Evolutionary conservation across 2,329 filamentous ascomycete species (phyloP).

Genomic region (Microdochium paspali): DNA sequence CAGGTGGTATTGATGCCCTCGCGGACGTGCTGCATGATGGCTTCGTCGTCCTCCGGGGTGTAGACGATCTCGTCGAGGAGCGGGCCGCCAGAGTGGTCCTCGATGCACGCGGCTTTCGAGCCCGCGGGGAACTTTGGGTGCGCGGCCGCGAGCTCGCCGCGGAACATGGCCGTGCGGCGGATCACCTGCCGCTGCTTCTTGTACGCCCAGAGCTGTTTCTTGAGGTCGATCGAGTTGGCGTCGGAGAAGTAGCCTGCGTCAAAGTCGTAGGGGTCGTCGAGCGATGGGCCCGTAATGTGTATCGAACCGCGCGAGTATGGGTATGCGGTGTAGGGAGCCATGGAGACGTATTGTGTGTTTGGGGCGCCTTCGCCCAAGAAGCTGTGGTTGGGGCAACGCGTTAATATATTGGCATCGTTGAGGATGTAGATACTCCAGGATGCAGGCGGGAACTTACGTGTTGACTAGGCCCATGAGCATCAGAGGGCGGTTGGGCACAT

Average conservation of each 20-base stretch:
- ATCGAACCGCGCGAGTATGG: slow-evolving; percentile 50
- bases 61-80: slow-evolving; percentile 37
- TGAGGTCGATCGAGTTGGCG: slow-evolving; percentile 40
- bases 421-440: too few species aligned
- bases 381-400: slow-evolving; percentile 1
- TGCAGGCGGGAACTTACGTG: slow-evolving; percentile 6
- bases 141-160: slow-evolving; percentile 30
- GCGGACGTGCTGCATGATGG: slow-evolving; percentile 31
- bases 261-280: slow-evolving; percentile 40
- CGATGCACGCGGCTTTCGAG: slow-evolving; percentile 27
- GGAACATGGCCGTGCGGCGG: slow-evolving; percentile 42
- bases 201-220: slow-evolving; percentile 52
- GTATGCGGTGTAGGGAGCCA: slow-evolving; percentile 44
- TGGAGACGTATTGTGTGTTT: slow-evolving; percentile 37
- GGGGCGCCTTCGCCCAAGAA: slow-evolving; percentile 23
- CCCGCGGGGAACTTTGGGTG: slow-evolving; percentile 33
- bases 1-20: slow-evolving; percentile 27
- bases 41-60: slow-evolving; percentile 32
- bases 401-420: neutral
- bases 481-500: slow-evolving; percentile 12
- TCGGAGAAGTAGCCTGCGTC: slow-evolving; percentile 48
- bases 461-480: slow-evolving; percentile 12
- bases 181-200: slow-evolving; percentile 55
- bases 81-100: slow-evolving; percentile 13
- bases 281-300: slow-evolving; percentile 41